Evolutionary conservation across 495 filamentous ascomycete genomes (phyloP), one percentile per base, ranked within the genome.

Genomic region (Parathielavia appendiculata): DNA sequence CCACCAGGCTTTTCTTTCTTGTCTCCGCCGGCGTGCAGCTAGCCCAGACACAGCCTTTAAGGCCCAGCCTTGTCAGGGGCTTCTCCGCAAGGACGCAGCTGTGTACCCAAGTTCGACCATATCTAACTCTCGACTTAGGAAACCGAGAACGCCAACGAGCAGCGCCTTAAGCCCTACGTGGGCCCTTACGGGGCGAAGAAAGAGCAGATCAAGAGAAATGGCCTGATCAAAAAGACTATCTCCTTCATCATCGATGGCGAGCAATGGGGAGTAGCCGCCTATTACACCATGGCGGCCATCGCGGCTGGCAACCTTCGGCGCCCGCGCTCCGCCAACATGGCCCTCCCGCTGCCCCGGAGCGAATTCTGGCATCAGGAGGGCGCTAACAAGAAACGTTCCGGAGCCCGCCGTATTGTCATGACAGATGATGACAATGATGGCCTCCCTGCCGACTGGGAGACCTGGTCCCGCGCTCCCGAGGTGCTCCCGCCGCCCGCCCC

Each of bases 181-280:
- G 36, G 47, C 56, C 0, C 48, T 22, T 8, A 5, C 22, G 3
- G 30, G 13, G 1, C n/a, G 7, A 4, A 30, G 26, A 30, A 30
- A 6, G 11, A 47, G n/a, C 12, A 2, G 35, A 38, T 12, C 48
- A 51, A 58, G 36, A 20, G n/a, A 14, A 23, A 17, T 4, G 58
- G 58, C 1, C 35, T 60, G 14, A 19, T 60, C 44, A 97, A 97
- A 76, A 96, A 95, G 78, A 96, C 91, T 0, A 89, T 96, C 67
- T 90, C 85, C 56, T 81, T 96, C 26, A 84, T 79, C 3, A 80
- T 88, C 46, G 72, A 83, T 17, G 83, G 83, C 9, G 73, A 88
- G 6, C 82, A 80, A 5, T 91, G 92, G 67, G 90, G 95, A 63
- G 73, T 97, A 50, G 89, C 95, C 41, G 92, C 87, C 0, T 97